Evolutionary conservation across 352 stramenopile genomes (phyloP), one percentile per base, ranked within the genome.

Genomic region (Phytophthora ramorum): DNA sequence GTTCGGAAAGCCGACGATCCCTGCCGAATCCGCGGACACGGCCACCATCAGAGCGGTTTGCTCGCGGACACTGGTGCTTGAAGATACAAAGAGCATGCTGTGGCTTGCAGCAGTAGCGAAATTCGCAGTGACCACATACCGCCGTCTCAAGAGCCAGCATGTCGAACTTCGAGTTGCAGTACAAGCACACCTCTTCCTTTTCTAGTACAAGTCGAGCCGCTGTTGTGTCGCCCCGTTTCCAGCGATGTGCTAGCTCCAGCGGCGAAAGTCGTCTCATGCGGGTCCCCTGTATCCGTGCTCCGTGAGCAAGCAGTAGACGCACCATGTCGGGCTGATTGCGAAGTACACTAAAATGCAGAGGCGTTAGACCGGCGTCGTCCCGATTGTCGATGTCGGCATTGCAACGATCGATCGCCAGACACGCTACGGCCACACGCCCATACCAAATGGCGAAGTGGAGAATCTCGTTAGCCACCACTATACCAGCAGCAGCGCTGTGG

Each of bases 391-490:
- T 74, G 44, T 94, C 73, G 5, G 86, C 88, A 32, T 78, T 75
- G 44, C 75, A 85, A 26, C 74, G 72, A 35, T 85, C 73, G 17
- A 96, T 85, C 7, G 85, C 85, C 37, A 91, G 79, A n/a, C 67
- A 79, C 1, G 81, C 88, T 34, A 96, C 60, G 2, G 72, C 58
- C 2, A 82, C 63, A 17, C 78, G 80, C 7, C 85, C 85, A 58
- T 85, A 79, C 85, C 87, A 95, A 30, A 92, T 79, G 4, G 86
- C 82, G 16, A 81, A 90, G 58, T 95, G 85, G 34, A 96, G 71
- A 12, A 95, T 81, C 55, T 95, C 87, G 58, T 95, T 93, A 1
- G 85, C 83, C 2, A 95, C 66, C 19, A 92, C 76, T 4, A 66
- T 38, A 19, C 66, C 47, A 28, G 71, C 71, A 26, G 28, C 44